A percentile compares a stretch with the other conserved stretches of the same genome.
Evolutionary conservation across 169 alveolate genomes (phyloP).

Genomic region (Fabrea salina): DNA sequence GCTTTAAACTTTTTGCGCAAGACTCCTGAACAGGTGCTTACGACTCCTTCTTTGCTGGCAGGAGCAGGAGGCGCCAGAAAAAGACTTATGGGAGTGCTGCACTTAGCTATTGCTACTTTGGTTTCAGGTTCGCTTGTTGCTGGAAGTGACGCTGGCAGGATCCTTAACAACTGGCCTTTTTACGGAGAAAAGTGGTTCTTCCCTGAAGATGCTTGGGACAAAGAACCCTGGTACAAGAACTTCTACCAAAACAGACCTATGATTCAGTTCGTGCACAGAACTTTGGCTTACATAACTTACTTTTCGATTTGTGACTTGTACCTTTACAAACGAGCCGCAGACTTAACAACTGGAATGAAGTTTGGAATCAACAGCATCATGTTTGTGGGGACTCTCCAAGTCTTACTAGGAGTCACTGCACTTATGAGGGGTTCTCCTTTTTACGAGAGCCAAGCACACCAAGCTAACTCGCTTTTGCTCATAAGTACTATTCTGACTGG

Average conservation of each 20-base stretch:
- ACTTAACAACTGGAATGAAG: not conserved
- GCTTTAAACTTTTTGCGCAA: constrained; percentile 37
- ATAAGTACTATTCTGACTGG: not conserved
- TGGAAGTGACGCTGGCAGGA: constrained; percentile 72
- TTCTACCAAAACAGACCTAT: constrained; percentile 65
- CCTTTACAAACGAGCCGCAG: not conserved
- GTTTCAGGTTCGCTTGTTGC: constrained; percentile 73
- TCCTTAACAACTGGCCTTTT: constrained; percentile 67
- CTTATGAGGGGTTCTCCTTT: not conserved
- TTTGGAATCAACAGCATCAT: not conserved
- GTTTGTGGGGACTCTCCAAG: not conserved
- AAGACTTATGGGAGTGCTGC: constrained; percentile 30
- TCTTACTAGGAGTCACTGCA: not conserved
- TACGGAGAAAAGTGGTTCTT: constrained; percentile 47
- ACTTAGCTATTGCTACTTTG: constrained; percentile 41
- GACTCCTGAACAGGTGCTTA: constrained; percentile 19
- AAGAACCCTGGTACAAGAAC: constrained; percentile 47
- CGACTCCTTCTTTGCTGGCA: not conserved
- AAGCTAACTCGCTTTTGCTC: not conserved
- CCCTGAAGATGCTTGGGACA: constrained; percentile 33
- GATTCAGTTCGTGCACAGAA: constrained; percentile 70
- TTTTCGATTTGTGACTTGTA: not conserved
- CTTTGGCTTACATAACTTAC: constrained; percentile 46
- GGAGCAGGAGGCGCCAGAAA: not conserved
- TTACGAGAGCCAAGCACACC: not conserved